Percentiles rank a stretch among this genome's conserved stretches.
These are phyloP conservation scores for Scedosporium boydii DNA, from an alignment of 2,329 filamentous ascomycete genomes.

Conservation along the genomic window DNA sequence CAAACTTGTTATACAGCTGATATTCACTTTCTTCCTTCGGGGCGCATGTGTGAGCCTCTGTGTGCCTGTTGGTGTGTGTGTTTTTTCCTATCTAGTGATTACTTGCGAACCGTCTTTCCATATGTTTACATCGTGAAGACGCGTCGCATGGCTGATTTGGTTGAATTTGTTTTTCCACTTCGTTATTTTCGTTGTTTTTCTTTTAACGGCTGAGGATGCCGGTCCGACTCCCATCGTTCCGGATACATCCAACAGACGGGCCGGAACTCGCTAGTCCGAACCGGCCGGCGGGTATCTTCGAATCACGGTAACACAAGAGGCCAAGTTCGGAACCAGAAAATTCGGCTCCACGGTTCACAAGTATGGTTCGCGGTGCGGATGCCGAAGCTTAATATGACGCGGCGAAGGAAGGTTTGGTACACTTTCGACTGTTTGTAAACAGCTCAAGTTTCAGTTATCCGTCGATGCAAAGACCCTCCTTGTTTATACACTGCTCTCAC, in stretches of 20 bases:
- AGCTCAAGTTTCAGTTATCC: neutral
- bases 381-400: neutral
- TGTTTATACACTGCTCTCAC: neutral
- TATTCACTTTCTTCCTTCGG: neutral
- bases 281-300: neutral
- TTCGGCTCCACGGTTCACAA: neutral
- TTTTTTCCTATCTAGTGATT: no score
- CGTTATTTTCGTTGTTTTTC: neutral
- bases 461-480: neutral
- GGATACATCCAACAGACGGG: neutral
- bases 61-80: no score
- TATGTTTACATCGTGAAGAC: no score
- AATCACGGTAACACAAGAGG: neutral
- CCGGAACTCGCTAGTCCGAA: neutral
- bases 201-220: neutral
- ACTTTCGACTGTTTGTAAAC: neutral
- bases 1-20: neutral
- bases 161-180: neutral
- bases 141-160: no score
- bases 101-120: no score
- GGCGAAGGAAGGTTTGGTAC: neutral
- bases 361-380: neutral
- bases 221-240: neutral
- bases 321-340: neutral
- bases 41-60: no score